Evolutionary conservation across 257 asterid species (phyloP), one percentile per base, ranked within the genome.

Genomic region (Lycium ferocissimum): DNA sequence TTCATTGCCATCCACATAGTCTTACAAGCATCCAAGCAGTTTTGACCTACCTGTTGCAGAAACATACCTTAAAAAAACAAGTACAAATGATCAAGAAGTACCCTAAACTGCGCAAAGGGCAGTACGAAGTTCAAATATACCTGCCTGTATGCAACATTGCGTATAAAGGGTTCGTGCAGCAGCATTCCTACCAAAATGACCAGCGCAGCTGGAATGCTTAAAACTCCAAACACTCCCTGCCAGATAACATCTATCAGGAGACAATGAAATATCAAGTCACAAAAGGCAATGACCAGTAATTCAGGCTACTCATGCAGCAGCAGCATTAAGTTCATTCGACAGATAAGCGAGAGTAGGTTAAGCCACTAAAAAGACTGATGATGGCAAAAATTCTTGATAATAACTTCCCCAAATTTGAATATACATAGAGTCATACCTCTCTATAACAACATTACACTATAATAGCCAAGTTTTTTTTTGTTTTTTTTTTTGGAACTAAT

Each of bases 121-220:
- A 6, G 0, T 7, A 75, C 12, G 1, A 76, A 9, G 63, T 76
- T 49, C 63, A 33, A 76, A 51, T 26, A 76, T 76, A 76, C 82
- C 63, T 51, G 81, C 45, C 81, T 51, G 81, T 76, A 76, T 76
- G 81, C 62, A 76, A 51, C 62, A 51, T 76, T 2, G 14, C 37
- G 88, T 70, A 88, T 84, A 33, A 88, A 20, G 51, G 94, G 90
- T 73, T 91, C 95, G 51, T 86, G 91, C 47, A 91, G 90, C 40
- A 90, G 88, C 75, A 90, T 79, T 87, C 94, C 94, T 84, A 92
- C 93, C 78, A 89, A 53, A 86, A 91, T 89, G 82, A 91, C 94
- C 61, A 91, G 84, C 69, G 84, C 89, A 86, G 91, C 90, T 63
- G 95, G 94, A 87, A 92, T 22, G 76, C 94, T 92, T 72, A 89